Percentiles rank a stretch among this genome's conserved stretches.
phyloP scores from a whole-genome alignment of 2,329 filamentous ascomycete genomes.

The Orbilia ellipsospora region DNA sequence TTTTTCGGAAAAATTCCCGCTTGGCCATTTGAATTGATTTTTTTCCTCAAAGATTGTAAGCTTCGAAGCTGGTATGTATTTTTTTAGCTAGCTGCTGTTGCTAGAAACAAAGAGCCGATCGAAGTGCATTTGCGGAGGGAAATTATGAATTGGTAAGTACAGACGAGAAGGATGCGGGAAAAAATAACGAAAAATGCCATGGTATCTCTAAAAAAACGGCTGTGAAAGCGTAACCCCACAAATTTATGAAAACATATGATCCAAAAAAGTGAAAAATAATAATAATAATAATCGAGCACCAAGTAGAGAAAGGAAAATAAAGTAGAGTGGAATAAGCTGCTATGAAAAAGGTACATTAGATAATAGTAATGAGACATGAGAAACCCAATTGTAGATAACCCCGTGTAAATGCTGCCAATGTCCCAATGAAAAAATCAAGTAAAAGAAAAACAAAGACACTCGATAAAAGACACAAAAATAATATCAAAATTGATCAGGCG shows the following conservation, averaged over 20 bases:
- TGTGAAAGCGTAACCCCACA: conserved; percentile 28
- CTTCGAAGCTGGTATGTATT: neutral
- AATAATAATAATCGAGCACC: conserved; percentile 29
- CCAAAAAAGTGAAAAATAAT: conserved; percentile 19
- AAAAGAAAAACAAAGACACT: conserved; percentile 11
- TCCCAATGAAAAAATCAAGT: conserved; percentile 46
- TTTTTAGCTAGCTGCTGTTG: conserved; percentile 3
- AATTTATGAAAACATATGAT: conserved; percentile 40
- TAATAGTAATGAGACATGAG: conserved; percentile 45
- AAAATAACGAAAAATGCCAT: conserved; percentile 32
- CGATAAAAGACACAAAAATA: neutral
- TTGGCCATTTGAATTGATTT: conserved; percentile 22
- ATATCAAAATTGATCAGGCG: conserved; percentile 23
- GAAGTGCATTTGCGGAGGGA: neutral
- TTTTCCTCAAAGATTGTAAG: conserved; percentile 12
- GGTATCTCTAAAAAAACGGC: conserved; percentile 49
- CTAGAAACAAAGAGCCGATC: conserved; percentile 10
- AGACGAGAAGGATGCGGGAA: conserved; percentile 14
- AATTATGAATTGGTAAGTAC: conserved; percentile 37
- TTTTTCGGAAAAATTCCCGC: conserved; percentile 53
- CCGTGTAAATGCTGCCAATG: conserved; percentile 55
- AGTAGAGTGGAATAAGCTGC: conserved; percentile 29
- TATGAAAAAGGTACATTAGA: conserved; percentile 44
- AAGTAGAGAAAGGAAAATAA: conserved; percentile 5
- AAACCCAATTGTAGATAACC: conserved; percentile 55